These are phyloP conservation scores for Cephaloascus albidus DNA, from an alignment of 805 yeast species.

Conservation along the genomic window DNA sequence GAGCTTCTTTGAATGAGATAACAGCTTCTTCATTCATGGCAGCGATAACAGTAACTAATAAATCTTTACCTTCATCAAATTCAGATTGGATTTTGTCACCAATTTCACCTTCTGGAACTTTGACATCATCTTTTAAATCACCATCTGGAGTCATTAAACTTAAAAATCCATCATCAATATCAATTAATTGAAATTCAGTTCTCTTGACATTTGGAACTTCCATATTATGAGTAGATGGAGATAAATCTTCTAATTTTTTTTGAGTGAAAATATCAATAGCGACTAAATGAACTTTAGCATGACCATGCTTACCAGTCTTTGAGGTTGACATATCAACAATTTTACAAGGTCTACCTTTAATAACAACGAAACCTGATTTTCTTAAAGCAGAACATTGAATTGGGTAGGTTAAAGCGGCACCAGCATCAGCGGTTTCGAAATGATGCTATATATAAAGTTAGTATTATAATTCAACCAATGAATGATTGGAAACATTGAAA, in stretches of 20 bases:
- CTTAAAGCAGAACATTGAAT: slow-evolving; percentile 99
- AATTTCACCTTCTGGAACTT: slow-evolving; percentile 95
- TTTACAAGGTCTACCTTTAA: slow-evolving; percentile 99
- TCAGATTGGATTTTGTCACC: slow-evolving; percentile 90
- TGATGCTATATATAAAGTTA: slow-evolving; percentile 47
- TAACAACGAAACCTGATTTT: slow-evolving; percentile 98
- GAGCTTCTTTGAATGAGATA: slow-evolving; percentile 97
- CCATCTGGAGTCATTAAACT: slow-evolving; percentile 95
- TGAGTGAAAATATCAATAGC: slow-evolving; percentile 98
- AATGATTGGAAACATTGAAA: too few relatives aligned
- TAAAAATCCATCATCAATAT: slow-evolving; percentile 97
- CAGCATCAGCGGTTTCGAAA: slow-evolving; percentile 98
- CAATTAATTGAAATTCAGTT: slow-evolving; percentile 93
- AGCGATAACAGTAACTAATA: slow-evolving; percentile 90
- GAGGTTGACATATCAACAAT: slow-evolving; percentile 99
- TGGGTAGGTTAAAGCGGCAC: slow-evolving; percentile 98
- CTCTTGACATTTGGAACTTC: slow-evolving; percentile 97
- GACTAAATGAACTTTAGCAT: slow-evolving; percentile 99
- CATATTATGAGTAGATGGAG: slow-evolving; percentile 99
- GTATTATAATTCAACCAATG: not conserved
- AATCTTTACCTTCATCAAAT: slow-evolving; percentile 97
- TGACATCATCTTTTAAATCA: slow-evolving; percentile 98
- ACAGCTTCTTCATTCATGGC: slow-evolving; percentile 99
- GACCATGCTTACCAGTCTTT: slow-evolving; percentile 99
- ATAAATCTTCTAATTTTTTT: slow-evolving; percentile 98